Base-by-base conservation (phyloP, 176 grass and related monocot genomes). In the Pharus latifolius region DNA sequence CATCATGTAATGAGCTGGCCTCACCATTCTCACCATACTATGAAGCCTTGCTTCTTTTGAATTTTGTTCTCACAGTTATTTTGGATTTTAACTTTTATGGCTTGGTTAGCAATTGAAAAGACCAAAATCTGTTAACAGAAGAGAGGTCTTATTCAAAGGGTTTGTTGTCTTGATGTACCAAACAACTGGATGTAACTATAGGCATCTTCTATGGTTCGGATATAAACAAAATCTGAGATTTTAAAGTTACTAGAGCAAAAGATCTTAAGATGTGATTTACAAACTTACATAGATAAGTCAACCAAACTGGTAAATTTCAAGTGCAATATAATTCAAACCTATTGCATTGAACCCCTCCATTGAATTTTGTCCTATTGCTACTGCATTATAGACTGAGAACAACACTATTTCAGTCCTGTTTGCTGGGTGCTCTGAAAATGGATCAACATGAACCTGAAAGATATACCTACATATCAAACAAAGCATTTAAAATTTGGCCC, bases 381-480 rank as follows among this genome's bases (percentile, higher is more conserved):
- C 20, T 44, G 26, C 53, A 33, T 68, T 51, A 4, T 18, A 49
- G 27, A 52, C 7, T 16, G 9, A 18, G 2, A 24, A 64, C n/a
- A 53, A 19, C 43, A 49, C 1, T 19, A 34, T 51, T 60, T 52
- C 46, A 42, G 26, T 32, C n/a, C 34, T 60, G 19, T 54, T 16
- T 4, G 50, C 5, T 67, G n/a, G 24, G 54, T 50, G 51, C 22
- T 20, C 53, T 60, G 25, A 76, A 44, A 75, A 69, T 43, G 1
- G 13, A 43, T 69, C 2, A 69, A 75, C 15, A 68, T 9, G 25
- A 52, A 19, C 44, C 10, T 43, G 26, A 50, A 24, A 82, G 53
- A 60, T 52, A 31, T 32, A 60, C 10, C 18, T 33, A 59, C 31
- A 75, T 61, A 56, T 54, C 62, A 75, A 67, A 59, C 49, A 67